phyloP scores from a whole-genome alignment of 352 stramenopile species.

The Phytophthora idaei region DNA sequence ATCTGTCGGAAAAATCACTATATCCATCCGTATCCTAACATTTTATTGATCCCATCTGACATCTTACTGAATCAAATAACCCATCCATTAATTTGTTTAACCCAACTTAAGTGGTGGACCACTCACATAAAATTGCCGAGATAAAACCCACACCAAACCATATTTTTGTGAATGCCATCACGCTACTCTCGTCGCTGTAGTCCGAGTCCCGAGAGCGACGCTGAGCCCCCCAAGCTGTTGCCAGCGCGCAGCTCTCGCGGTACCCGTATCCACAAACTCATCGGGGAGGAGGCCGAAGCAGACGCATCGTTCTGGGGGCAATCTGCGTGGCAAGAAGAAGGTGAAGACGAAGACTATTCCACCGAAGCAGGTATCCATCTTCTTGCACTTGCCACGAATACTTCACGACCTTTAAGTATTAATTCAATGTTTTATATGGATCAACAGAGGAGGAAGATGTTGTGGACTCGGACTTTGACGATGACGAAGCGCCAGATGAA shows the following conservation, averaged over 20 bases:
- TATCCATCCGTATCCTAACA: too few species aligned
- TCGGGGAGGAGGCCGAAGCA: constrained; percentile 87
- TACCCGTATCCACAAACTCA: constrained; percentile 81
- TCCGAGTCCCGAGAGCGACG: constrained; percentile 14
- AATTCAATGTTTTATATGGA: constrained; percentile 6
- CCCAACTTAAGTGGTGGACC: too few species aligned
- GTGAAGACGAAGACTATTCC: constrained; percentile 87
- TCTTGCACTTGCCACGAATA: not conserved
- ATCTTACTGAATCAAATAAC: too few species aligned
- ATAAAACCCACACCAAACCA: too few species aligned
- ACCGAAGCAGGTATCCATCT: constrained; percentile 77
- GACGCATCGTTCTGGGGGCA: constrained; percentile 91
- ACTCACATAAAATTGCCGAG: too few species aligned
- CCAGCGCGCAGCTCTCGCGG: constrained; percentile 71
- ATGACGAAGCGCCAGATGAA: constrained; percentile 81
- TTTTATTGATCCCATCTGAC: too few species aligned
- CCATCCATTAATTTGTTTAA: too few species aligned
- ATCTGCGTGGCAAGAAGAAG: constrained; percentile 84
- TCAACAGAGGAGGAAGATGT: constrained; percentile 85
- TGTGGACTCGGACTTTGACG: constrained; percentile 90
- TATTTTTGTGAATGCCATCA: constrained; percentile 6
- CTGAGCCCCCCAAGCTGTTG: constrained; percentile 45
- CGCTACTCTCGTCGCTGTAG: constrained; percentile 18
- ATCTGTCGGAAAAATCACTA: too few species aligned
- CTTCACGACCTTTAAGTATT: not conserved